phyloP scores from a whole-genome alignment of 2,329 filamentous ascomycete species.

The Alternaria panax region DNA sequence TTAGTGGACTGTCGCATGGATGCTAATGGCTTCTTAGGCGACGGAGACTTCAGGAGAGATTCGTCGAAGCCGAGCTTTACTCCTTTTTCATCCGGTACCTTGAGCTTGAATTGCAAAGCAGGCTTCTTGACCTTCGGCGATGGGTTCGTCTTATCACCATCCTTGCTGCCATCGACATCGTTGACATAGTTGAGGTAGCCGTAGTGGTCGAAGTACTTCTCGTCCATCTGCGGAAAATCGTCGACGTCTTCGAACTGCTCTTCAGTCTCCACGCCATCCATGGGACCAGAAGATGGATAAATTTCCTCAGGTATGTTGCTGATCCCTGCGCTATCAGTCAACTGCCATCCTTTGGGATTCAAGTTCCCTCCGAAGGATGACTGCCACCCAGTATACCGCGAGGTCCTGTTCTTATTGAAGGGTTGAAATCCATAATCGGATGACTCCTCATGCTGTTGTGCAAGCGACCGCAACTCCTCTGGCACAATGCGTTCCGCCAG shows the following conservation, averaged over 20 bases:
- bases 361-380: neutral
- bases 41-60: neutral
- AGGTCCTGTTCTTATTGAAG: neutral
- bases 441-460: neutral
- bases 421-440: neutral
- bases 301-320: neutral
- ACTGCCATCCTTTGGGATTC: neutral
- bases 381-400: neutral
- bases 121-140: neutral
- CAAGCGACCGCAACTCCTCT: neutral
- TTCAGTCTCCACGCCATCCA: neutral
- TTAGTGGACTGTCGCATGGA: neutral
- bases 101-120: neutral
- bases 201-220: conserved; percentile 11
- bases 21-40: neutral
- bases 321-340: neutral
- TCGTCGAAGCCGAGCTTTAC: neutral
- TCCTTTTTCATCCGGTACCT: neutral
- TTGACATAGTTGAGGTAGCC: conserved; percentile 5
- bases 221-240: neutral
- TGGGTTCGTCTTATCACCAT: neutral
- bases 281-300: neutral
- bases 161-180: neutral
- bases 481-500: neutral
- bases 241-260: neutral